Base-by-base conservation (phyloP, 768 basidiomycete genomes). In the Stropharia rugosoannulata region DNA sequence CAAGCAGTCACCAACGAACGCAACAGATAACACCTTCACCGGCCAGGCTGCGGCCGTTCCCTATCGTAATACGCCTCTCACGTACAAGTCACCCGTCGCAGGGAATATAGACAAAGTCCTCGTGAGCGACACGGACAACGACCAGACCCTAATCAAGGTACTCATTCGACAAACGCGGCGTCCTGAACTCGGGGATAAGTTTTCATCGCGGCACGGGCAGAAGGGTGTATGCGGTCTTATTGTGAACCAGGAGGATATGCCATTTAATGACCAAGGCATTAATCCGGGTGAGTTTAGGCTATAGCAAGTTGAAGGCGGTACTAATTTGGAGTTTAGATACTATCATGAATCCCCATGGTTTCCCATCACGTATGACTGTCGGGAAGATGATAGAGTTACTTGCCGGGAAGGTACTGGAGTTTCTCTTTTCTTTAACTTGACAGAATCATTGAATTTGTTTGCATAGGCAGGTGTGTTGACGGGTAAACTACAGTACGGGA, bases 271-370 rank as follows among this genome's bases (percentile, higher is more conserved):
- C 73, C 90, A 94, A 69, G 97, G 97, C 19, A 95, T 98, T 62
- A 86, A 82, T 65, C 95, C 93, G 46, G 92, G 92, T 90, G 72
- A 57, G 80, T 70, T 41, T 55, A 37, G 49, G 57, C 58, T 51
- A 32, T 55, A 42, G 47, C 47, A 40, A 55, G 40, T 51, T 36
- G 39, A 55, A 40, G 27, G 18, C 58, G 44, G 36, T 55, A 36
- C 59, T 25, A 45, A 63, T 49, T 46, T 49, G 9, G 42, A 70
- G 45, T 54, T 56, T 62, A 89, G 96, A 99, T 72, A 93, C 95
- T 15, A 97, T 99, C 75, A 98, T 99, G 96, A 99, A 99, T 69
- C 97, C 97, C 3, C 97, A 99, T 73, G 97, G 97, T 66, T 98
- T 99, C 80, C 97, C 97, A 4, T 96, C 93, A 55, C 91, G 96